Base-by-base conservation (phyloP, 2,329 filamentous ascomycete genomes). In the Ophiocordyceps camponoti-rufipedis region DNA sequence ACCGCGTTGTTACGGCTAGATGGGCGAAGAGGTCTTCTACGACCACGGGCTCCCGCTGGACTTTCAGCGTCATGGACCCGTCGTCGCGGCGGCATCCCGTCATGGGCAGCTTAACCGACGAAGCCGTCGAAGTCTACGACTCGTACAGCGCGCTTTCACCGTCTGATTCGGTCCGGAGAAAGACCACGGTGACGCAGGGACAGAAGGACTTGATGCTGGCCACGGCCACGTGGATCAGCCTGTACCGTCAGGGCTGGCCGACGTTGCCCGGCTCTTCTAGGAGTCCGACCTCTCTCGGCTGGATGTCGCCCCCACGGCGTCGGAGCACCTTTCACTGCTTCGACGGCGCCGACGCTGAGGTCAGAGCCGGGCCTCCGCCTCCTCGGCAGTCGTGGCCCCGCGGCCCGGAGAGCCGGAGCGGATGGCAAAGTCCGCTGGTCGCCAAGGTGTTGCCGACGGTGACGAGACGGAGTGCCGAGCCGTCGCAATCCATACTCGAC, bases 61-160 rank as follows among this genome's bases (percentile, higher is more conserved):
- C 77, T 9, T 89, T 89, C 57, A 86, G 81, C 62, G 75, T 85
- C 49, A 78, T 89, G 53, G 75, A 82, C 52, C 75, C 82, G 0
- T 71, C 72, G 42, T 75, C 73, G 9, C 70, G 81, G 32, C 75
- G 80, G 12, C 84, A 89, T 55, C 83, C 85, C 5, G 75, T 88
- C 54, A 72, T 88, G 62, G 84, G 81, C 1, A 75, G 71, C 2
- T 67, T 89, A 41, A 79, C 74, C 4, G 70, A 70, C 12, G 68
- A 69, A 5, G 74, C 70, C 12, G 71, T 89, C 29, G 78, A 85
- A 44, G 73, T 89, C 43, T 74, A 78, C 48, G 79, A 88, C 51
- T 69, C 67, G 3, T 88, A 85, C 57, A 74, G 68, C 5, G 70
- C 72, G 0, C 64, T 78, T 28, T 70, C 72, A 1, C 58, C 67